Evolutionary conservation across 2,329 filamentous ascomycete species (phyloP).

Genomic region (Plenodomus lindquistii): DNA sequence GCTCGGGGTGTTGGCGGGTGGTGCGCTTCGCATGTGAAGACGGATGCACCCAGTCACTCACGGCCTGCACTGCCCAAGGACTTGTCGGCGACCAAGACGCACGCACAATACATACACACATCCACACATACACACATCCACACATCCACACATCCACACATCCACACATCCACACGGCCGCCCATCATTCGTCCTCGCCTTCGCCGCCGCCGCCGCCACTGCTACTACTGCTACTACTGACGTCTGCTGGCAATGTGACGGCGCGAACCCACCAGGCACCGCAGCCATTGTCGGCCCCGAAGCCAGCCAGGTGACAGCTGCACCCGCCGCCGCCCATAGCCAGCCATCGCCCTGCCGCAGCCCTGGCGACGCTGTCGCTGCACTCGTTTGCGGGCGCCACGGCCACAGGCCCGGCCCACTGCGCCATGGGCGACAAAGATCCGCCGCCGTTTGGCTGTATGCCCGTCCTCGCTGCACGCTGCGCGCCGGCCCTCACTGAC

Average conservation of each 20-base stretch:
- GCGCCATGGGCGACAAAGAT: constrained; percentile 40
- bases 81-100: neutral
- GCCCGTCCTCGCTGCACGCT: constrained; percentile 2
- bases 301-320: neutral
- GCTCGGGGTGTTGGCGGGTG: no score
- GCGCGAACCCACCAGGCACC: neutral
- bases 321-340: constrained; percentile 3
- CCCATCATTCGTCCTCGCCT: no score
- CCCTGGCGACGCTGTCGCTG: constrained; percentile 31
- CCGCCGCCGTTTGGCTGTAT: constrained; percentile 42
- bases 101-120: no score
- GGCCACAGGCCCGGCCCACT: constrained; percentile 27
- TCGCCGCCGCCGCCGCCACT: no score
- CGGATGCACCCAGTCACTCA: no score
- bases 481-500: constrained; percentile 2
- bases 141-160: no score
- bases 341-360: neutral
- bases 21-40: neutral
- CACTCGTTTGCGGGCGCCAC: constrained; percentile 26
- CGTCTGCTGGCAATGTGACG: neutral
- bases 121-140: no score
- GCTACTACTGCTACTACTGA: no score
- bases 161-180: no score
- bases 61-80: no score
- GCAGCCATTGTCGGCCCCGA: neutral